These are phyloP conservation scores for Taphrina communis DNA, from an alignment of 1,139 yeast species.

Conservation along the genomic window DNA sequence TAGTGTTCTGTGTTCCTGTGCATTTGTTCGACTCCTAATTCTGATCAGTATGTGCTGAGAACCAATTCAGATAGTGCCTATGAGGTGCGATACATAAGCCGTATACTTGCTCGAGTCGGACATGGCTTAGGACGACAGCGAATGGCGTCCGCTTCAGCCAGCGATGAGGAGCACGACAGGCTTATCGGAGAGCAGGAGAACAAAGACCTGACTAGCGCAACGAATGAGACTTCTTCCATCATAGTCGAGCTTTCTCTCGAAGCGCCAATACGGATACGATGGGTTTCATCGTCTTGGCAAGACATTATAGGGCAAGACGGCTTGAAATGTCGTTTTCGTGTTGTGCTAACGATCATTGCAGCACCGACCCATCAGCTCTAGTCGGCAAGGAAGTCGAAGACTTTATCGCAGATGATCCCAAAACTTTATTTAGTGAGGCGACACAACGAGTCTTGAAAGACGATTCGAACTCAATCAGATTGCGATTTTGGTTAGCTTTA, in stretches of 20 bases:
- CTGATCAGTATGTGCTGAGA: too few species aligned
- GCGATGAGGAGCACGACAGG: constrained; percentile 31
- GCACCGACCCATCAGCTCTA: constrained; percentile 55
- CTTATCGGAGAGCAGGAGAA: constrained; percentile 23
- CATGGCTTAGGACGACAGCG: neutral
- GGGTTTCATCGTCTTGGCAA: constrained; percentile 78
- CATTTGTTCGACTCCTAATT: too few species aligned
- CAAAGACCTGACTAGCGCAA: constrained; percentile 25
- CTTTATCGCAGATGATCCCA: constrained; percentile 61
- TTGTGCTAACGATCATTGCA: constrained; percentile 52
- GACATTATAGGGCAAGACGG: constrained; percentile 57
- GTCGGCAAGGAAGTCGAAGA: constrained; percentile 73
- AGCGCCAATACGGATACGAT: constrained; percentile 55
- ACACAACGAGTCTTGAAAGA: constrained; percentile 46
- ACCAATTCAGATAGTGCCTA: neutral
- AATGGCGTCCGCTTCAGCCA: constrained; percentile 26
- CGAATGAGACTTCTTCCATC: constrained; percentile 37
- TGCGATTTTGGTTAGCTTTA: constrained; percentile 28
- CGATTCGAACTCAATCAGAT: constrained; percentile 43
- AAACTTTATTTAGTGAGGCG: constrained; percentile 55
- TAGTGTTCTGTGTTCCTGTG: too few species aligned
- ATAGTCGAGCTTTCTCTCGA: constrained; percentile 38
- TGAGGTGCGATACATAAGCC: neutral
- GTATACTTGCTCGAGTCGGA: neutral
- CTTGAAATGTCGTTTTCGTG: constrained; percentile 52